Evolutionary conservation across 2,329 filamentous ascomycete genomes (phyloP), one percentile per base, ranked within the genome.

Genomic region (Apiospora pterosperma): DNA sequence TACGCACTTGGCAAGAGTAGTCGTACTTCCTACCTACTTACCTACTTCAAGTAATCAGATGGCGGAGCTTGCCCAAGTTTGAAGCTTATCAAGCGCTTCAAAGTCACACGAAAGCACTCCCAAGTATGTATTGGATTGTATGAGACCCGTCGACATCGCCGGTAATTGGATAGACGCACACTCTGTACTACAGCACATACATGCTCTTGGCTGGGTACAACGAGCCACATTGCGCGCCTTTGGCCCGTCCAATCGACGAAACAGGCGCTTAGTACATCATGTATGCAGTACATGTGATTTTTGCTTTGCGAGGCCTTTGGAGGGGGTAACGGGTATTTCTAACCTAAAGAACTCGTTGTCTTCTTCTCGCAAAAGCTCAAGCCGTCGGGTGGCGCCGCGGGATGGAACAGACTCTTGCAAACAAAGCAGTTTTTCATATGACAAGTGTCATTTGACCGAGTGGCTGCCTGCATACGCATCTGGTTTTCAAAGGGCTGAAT

Each of bases 361-460:
- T 31, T 55, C 14, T 4, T 55, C 7, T 21, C 19, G 48, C 28
- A n/a, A 55, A 55, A 28, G 28, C 25, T 55, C 28, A 31, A 55
- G 28, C 48, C 48, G 48, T 55, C 48, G 48, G 28, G 25, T 34
- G 48, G 28, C 48, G 48, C 28, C 28, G 28, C 25, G 44, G 10
- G 11, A 34, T 28, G 6, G n/a, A n/a, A n/a, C 19, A 41, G 3
- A 31, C 6, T 31, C 25, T 10, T 52, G 25, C 44, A 52, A 31
- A n/a, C 14, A 14, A 28, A 34, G 41, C 41, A 23, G 41, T 42
- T 55, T 10, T 55, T 34, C 16, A 16, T 55, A 34, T 21, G 48
- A 55, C 48, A 55, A 55, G 28, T 55, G 62, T 58, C 64, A 62
- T 65, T 68, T 67, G 67, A 60, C 62, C 65, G 63, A 70, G 65